These are phyloP conservation scores for Hirschfeldia incana DNA, from an alignment of 345 rosid species.

Conservation along the genomic window DNA sequence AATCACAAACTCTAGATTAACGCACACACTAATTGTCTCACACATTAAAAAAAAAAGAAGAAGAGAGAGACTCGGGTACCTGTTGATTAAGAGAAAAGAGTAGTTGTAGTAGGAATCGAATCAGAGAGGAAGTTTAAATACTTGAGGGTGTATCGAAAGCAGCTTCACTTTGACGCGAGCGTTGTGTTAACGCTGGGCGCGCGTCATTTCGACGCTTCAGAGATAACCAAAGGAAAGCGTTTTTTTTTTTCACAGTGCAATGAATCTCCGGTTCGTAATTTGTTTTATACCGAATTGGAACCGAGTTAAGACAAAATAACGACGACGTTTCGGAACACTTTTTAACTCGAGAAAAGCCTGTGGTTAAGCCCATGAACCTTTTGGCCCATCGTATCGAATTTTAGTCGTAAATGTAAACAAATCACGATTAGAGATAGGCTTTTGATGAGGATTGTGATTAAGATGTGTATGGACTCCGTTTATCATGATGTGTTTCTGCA, in stretches of 20 bases:
- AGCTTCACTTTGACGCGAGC: slow-evolving; percentile 1
- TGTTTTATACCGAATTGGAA: background rate
- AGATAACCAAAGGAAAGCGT: background rate
- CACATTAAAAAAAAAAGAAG: background rate
- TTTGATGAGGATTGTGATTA: too few species aligned
- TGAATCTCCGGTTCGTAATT: background rate
- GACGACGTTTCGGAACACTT: background rate
- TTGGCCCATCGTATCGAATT: too few species aligned
- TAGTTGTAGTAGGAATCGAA: background rate
- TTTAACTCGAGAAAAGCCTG: background rate
- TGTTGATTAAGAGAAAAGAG: too few species aligned
- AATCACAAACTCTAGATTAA: background rate
- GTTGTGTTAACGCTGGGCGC: background rate
- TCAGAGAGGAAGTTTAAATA: background rate
- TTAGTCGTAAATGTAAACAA: too few species aligned
- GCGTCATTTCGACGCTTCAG: background rate
- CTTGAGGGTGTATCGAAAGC: background rate
- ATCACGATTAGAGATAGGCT: too few species aligned
- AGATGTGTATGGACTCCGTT: too few species aligned
- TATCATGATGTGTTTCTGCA: too few species aligned
- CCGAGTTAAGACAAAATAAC: background rate
- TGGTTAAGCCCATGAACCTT: background rate
- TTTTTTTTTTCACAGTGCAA: background rate
- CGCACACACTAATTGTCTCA: background rate
- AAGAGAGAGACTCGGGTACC: background rate